Evolutionary conservation across 257 asterid species (phyloP).

Genomic region (Nicotiana sylvestris): DNA sequence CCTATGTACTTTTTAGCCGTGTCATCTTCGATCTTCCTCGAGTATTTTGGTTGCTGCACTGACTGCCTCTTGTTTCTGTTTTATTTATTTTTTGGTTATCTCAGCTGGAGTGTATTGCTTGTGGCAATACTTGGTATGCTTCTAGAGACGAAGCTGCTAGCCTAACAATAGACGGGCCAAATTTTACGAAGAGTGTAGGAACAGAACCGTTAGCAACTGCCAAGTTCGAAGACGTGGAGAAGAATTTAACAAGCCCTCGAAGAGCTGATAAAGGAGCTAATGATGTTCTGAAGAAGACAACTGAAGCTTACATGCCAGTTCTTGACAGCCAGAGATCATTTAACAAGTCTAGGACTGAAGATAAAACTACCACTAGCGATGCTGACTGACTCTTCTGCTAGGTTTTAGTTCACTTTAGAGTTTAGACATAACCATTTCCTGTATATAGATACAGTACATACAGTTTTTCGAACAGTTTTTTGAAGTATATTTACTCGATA

Average conservation of each 20-base stretch:
- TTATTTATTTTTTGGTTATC: not conserved
- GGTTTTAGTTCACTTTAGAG: not conserved
- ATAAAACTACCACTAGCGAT: constrained; percentile 12
- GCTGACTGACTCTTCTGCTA: not conserved
- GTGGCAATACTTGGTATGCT: constrained; percentile 81
- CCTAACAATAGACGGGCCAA: constrained; percentile 61
- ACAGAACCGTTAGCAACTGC: constrained; percentile 64
- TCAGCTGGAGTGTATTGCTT: constrained; percentile 75
- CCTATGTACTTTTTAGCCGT: not conserved
- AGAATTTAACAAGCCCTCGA: constrained; percentile 58
- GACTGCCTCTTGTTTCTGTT: not conserved
- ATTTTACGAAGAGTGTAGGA: constrained; percentile 38
- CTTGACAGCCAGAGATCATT: constrained; percentile 45
- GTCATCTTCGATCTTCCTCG: not conserved
- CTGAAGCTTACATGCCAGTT: constrained; percentile 39
- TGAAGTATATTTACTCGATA: not conserved
- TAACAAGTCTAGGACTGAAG: constrained; percentile 29
- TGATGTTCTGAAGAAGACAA: constrained; percentile 44
- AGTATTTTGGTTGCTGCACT: not conserved
- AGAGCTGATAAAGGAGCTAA: constrained; percentile 29
- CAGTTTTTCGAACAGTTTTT: not conserved
- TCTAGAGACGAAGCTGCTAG: constrained; percentile 71
- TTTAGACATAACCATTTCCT: not conserved
- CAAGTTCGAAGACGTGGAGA: constrained; percentile 64
- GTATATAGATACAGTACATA: not conserved